Evolutionary conservation across 257 asterid species (phyloP).

Genomic region (Plantago ovata): DNA sequence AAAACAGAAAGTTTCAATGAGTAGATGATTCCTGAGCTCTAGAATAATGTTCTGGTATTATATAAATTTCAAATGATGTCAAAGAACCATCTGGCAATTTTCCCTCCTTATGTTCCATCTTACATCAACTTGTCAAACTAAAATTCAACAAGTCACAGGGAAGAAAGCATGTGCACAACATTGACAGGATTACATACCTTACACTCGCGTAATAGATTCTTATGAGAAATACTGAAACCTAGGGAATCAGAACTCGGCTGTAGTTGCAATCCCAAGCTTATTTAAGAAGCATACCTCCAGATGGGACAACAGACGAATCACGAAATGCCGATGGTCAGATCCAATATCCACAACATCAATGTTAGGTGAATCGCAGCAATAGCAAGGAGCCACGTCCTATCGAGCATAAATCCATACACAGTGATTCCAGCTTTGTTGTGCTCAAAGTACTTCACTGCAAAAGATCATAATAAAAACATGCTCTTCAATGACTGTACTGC

Average conservation of each 20-base stretch:
- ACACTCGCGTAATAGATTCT: neutral
- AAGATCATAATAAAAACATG: neutral
- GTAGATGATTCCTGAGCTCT: no score
- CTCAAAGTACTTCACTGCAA: constrained; percentile 84
- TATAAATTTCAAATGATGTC: neutral
- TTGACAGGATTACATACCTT: constrained; percentile 12
- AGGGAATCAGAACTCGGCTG: constrained; percentile 9
- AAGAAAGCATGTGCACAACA: constrained; percentile 1
- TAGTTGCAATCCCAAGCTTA: constrained; percentile 6
- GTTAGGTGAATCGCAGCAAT: constrained; percentile 71
- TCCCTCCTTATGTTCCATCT: neutral
- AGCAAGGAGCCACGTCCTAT: constrained; percentile 70
- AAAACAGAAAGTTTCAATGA: no score
- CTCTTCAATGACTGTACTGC: neutral
- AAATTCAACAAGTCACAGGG: neutral
- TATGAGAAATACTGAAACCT: neutral
- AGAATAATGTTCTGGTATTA: no score
- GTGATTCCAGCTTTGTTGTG: constrained; percentile 93
- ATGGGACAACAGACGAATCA: constrained; percentile 18
- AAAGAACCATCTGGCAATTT: neutral
- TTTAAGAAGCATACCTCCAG: neutral
- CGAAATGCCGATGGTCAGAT: constrained; percentile 73
- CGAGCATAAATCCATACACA: constrained; percentile 89
- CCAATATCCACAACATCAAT: constrained; percentile 83
- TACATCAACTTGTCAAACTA: neutral